Base-by-base conservation (phyloP, 2,329 filamentous ascomycete genomes). In the Ciborinia camelliae region DNA sequence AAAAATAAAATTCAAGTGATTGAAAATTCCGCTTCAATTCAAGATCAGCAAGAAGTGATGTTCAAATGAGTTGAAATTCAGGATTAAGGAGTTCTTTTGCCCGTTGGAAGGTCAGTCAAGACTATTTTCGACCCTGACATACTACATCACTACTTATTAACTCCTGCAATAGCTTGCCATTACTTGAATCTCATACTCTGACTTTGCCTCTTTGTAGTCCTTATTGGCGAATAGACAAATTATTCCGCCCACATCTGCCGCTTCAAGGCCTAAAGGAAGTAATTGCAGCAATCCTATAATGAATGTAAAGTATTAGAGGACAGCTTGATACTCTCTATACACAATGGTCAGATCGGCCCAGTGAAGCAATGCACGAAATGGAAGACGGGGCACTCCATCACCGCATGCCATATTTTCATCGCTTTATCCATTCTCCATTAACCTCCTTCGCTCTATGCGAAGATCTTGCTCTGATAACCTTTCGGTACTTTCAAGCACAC, bases 401-500 rank as follows among this genome's bases (percentile, higher is more conserved):
- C 85, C 26, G 90, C 90, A 79, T 98, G 91, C 94, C 94, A 98
- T 66, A 98, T 93, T 68, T 94, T 85, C 28, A 97, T 92, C 70
- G 92, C 96, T 4, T 93, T 97, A 77, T 98, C 94, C 67, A 97
- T 80, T 75, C 92, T 59, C 94, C 94, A 14, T 94, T 97, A 43
- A 94, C 93, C 62, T 97, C 92, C 68, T 92, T 85, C 71, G 88
- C 88, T 48, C 93, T 94, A 75, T 98, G 45, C 9, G 32, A 35
- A 63, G 20, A 47, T 41, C 23, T 45, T 43, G 18, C 39, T 35
- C 28, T 62, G 4, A 18, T 45, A 5, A 23, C 37, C 35, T 53
- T 35, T 54, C 15, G 23, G 23, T 5, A 47, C 35, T 32, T 62
- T n/a, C 23, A 62, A 41, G 41, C 35, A 54, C 37, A 23, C 32